These are phyloP conservation scores for Penicillium sp. DNA, from an alignment of 2,329 filamentous ascomycete genomes.

Conservation along the genomic window DNA sequence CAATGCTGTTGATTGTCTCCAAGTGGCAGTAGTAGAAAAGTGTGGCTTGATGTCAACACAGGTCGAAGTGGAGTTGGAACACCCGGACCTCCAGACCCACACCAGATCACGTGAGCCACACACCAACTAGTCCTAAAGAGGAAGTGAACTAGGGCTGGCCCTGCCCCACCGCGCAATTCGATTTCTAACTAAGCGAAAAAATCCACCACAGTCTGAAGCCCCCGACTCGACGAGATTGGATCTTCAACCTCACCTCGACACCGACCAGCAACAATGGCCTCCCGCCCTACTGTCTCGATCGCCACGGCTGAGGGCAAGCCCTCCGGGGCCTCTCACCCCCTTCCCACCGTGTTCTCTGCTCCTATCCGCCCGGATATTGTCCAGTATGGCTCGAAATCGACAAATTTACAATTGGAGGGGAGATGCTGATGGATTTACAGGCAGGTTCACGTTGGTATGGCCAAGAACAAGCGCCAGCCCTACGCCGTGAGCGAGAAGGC, in stretches of 20 bases:
- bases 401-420: conserved; percentile 15
- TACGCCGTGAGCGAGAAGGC: conserved; percentile 99
- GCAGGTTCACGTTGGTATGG: conserved; percentile 93
- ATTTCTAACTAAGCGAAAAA: conserved; percentile 46
- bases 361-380: conserved; percentile 99
- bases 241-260: conserved; percentile 43
- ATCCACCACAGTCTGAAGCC: conserved; percentile 36
- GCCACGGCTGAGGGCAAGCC: conserved; percentile 93
- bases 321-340: conserved; percentile 83
- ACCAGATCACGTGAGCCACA: not conserved
- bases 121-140: conserved; percentile 8
- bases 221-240: conserved; percentile 32
- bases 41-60: not conserved
- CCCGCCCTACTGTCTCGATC: conserved; percentile 96
- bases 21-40: too few species aligned
- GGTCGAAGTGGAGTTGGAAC: not conserved
- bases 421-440: conserved; percentile 48
- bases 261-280: conserved; percentile 72
- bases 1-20: too few species aligned
- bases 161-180: conserved; percentile 20
- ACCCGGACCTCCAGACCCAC: not conserved
- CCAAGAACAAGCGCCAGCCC: conserved; percentile 99
- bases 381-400: conserved; percentile 62
- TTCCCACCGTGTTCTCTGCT: conserved; percentile 94
- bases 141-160: conserved; percentile 41